Conservation (phyloP, 208 protist species). For the Blastocrithidia nonstop region DNA sequence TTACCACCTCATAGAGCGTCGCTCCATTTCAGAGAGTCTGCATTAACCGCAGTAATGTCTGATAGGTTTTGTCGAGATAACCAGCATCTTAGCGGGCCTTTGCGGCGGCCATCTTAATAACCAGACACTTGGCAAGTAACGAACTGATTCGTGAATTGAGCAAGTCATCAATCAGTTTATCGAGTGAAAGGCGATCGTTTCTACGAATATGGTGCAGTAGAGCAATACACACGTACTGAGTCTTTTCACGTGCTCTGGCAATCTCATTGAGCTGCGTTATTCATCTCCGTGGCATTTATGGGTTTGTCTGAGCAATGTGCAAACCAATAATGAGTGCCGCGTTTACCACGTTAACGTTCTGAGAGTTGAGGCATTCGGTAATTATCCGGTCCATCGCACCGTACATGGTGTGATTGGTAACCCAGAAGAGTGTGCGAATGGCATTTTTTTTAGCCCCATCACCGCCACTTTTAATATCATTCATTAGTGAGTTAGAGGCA, state of each 20-base stretch:
- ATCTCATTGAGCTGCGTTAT: conserved; percentile 90
- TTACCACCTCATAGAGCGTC: conserved; percentile 95
- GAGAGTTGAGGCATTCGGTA: conserved; percentile 94
- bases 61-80: conserved; percentile 59
- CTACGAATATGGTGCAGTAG: conserved; percentile 93
- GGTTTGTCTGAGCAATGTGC: conserved; percentile 82
- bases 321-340: conserved; percentile 96
- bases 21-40: conserved; percentile 89
- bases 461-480: conserved; percentile 92
- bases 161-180: conserved; percentile 85
- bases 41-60: conserved; percentile 86
- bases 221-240: conserved; percentile 95
- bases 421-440: conserved; percentile 89
- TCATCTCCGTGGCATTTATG: conserved; percentile 91
- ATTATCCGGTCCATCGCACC: conserved; percentile 92
- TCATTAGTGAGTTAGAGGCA: conserved; percentile 92
- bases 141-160: conserved; percentile 79
- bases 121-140: conserved; percentile 87
- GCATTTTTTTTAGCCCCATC: conserved; percentile 89
- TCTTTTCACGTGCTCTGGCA: conserved; percentile 75
- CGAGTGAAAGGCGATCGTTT: conserved; percentile 92
- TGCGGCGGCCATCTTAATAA: conserved; percentile 89
- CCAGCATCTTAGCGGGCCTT: conserved; percentile 87
- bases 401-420: conserved; percentile 93
- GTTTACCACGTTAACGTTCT: conserved; percentile 87